Evolutionary conservation across 768 basidiomycete species (phyloP).

Genomic region (Termitomyces titanicus): DNA sequence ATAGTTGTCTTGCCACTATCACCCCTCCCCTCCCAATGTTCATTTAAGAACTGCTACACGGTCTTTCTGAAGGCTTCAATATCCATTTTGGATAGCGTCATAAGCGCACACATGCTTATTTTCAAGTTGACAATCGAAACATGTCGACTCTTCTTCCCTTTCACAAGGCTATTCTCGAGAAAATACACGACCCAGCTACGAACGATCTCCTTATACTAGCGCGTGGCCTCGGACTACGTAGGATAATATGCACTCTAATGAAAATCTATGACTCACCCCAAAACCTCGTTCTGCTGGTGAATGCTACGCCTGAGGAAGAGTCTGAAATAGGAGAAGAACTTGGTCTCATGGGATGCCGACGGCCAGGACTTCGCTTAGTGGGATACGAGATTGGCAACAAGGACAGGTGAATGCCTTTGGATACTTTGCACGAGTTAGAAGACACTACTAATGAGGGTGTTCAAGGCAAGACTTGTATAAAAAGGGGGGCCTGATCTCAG

Average conservation of each 20-base stretch:
- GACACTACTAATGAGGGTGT: neutral
- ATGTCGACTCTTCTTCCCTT: constrained; percentile 60
- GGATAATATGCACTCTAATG: constrained; percentile 81
- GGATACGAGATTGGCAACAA: constrained; percentile 76
- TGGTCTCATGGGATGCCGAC: constrained; percentile 86
- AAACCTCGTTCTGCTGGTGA: constrained; percentile 81
- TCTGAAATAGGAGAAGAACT: constrained; percentile 89
- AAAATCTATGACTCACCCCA: constrained; percentile 89
- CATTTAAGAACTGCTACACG: neutral
- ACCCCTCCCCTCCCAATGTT: neutral
- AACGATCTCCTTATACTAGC: constrained; percentile 78
- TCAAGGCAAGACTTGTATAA: constrained; percentile 81
- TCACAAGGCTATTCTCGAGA: constrained; percentile 64
- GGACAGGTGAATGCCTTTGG: constrained; percentile 60
- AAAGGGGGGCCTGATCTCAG: constrained; percentile 83
- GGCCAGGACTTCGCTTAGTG: constrained; percentile 79
- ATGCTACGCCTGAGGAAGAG: constrained; percentile 85
- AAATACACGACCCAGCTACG: constrained; percentile 69
- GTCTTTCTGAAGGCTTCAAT: neutral
- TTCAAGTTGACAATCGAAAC: neutral
- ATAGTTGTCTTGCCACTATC: neutral
- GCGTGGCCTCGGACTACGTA: constrained; percentile 85
- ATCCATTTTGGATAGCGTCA: neutral
- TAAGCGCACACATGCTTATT: neutral
- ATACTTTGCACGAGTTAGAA: neutral